Conservation (phyloP, 2,329 filamentous ascomycete species). For the Colletotrichum sp. region DNA sequence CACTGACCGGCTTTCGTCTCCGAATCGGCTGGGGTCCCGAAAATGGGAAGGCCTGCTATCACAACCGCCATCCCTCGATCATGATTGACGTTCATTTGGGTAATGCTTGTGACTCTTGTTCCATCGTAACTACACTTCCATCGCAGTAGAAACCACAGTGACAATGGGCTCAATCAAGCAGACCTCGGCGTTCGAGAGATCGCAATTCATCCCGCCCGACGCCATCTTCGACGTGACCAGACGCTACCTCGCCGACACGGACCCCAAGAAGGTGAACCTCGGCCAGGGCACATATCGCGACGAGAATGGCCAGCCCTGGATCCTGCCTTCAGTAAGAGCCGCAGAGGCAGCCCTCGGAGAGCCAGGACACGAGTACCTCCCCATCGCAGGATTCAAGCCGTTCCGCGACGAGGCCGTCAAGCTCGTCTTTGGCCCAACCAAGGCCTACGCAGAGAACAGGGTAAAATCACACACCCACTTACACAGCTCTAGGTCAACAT, state of each 20-base stretch:
- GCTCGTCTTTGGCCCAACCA: slow-evolving; percentile 32
- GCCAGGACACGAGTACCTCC: slow-evolving; percentile 40
- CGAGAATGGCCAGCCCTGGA: slow-evolving; percentile 40
- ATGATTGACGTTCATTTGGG: background rate
- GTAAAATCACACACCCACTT: slow-evolving; percentile 48
- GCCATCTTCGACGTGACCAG: slow-evolving; percentile 38
- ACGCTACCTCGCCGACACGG: slow-evolving; percentile 32
- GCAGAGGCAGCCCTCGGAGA: slow-evolving; percentile 25
- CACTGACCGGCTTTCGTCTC: slow-evolving; percentile 3
- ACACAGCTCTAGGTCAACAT: background rate
- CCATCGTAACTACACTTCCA: background rate
- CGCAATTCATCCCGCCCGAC: slow-evolving; percentile 32
- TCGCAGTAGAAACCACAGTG: background rate
- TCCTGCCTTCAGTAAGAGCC: slow-evolving; percentile 39
- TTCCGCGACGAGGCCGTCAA: slow-evolving; percentile 36
- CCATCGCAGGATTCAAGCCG: slow-evolving; percentile 36
- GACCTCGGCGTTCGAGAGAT: slow-evolving; percentile 23
- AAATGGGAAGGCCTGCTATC: background rate
- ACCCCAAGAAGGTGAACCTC: slow-evolving; percentile 40
- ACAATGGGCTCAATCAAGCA: slow-evolving; percentile 11
- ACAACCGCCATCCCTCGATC: background rate
- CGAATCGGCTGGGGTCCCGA: slow-evolving; percentile 12
- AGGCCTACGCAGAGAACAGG: slow-evolving; percentile 28
- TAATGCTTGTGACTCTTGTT: no score
- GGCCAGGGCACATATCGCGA: slow-evolving; percentile 43